Percentiles rank a stretch among this genome's conserved stretches.
Evolutionary conservation across 495 filamentous ascomycete species (phyloP).

Genomic region (Penicillium verhagenii): DNA sequence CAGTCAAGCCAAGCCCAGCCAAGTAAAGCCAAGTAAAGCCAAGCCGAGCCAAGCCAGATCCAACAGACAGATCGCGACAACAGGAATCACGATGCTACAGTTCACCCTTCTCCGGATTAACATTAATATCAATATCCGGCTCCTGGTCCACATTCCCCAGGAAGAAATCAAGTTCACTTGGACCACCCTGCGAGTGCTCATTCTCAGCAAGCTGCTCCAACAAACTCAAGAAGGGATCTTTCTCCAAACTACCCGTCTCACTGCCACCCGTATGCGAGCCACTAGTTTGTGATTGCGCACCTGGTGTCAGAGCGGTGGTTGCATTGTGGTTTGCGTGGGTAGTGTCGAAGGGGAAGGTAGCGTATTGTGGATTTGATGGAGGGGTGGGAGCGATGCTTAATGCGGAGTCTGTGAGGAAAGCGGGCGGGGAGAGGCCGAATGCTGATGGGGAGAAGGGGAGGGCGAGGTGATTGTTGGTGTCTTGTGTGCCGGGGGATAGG

Average conservation of each 20-base stretch:
- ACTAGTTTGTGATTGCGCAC: slow-evolving; percentile 37
- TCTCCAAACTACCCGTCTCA: slow-evolving; percentile 47
- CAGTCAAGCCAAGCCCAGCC: not conserved
- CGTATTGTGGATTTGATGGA: slow-evolving; percentile 40
- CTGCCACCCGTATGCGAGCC: slow-evolving; percentile 31
- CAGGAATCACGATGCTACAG: not conserved
- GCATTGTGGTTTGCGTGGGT: slow-evolving; percentile 9
- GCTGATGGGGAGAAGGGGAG: slow-evolving; percentile 35
- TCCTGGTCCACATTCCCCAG: slow-evolving; percentile 37
- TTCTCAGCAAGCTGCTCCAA: slow-evolving; percentile 80
- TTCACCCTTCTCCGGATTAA: slow-evolving; percentile 1
- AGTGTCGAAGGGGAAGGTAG: slow-evolving; percentile 45
- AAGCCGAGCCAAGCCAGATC: not conserved
- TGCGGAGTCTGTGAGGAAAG: slow-evolving; percentile 28
- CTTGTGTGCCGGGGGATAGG: not conserved
- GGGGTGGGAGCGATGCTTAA: slow-evolving; percentile 34
- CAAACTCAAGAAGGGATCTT: slow-evolving; percentile 75
- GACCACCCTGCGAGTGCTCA: slow-evolving; percentile 58
- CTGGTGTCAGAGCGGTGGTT: slow-evolving; percentile 33
- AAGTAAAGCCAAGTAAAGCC: not conserved
- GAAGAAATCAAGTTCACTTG: slow-evolving; percentile 73
- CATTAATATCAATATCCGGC: slow-evolving; percentile 2
- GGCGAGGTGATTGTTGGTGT: slow-evolving; percentile 13
- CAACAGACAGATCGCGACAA: too few relatives aligned
- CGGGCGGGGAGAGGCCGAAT: slow-evolving; percentile 32